Evolutionary conservation across 2,329 filamentous ascomycete genomes (phyloP).

Genomic region (Apiospora kogelbergensis): DNA sequence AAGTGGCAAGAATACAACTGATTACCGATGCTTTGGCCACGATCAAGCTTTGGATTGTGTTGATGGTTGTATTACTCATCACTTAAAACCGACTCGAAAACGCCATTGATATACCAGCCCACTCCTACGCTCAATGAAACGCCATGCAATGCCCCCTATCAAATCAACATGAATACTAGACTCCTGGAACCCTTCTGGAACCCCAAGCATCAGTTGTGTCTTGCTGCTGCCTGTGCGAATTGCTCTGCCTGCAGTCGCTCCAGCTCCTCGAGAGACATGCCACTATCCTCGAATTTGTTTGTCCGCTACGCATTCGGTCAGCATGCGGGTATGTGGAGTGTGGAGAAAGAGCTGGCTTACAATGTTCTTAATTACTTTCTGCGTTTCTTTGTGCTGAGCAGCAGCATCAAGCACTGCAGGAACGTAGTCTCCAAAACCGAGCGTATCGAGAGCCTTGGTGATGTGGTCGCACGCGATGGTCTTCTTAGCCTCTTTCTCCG

Average conservation of each 20-base stretch:
- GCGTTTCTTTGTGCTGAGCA: slow-evolving; percentile 75
- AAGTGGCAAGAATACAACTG: neutral
- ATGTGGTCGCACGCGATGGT: slow-evolving; percentile 98
- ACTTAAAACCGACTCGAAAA: slow-evolving; percentile 8
- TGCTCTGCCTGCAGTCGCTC: slow-evolving; percentile 87
- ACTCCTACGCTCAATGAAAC: slow-evolving; percentile 9
- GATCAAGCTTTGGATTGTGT: neutral
- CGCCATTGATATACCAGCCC: slow-evolving; percentile 14
- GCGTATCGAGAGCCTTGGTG: slow-evolving; percentile 86
- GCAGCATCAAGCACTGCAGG: slow-evolving; percentile 64
- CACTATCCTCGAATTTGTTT: slow-evolving; percentile 94
- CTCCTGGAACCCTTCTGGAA: neutral
- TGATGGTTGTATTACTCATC: slow-evolving; percentile 3
- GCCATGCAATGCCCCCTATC: slow-evolving; percentile 13
- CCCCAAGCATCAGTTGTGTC: slow-evolving; percentile 21
- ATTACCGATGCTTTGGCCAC: neutral
- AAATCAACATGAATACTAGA: slow-evolving; percentile 6
- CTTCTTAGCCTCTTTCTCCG: slow-evolving; percentile 98
- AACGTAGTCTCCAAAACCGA: slow-evolving; percentile 92
- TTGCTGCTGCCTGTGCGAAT: slow-evolving; percentile 58
- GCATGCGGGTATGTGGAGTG: neutral
- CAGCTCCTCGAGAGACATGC: slow-evolving; percentile 87
- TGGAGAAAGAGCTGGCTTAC: slow-evolving; percentile 11
- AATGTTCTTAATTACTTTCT: slow-evolving; percentile 63
- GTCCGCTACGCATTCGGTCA: slow-evolving; percentile 63